phyloP scores from a whole-genome alignment of 495 filamentous ascomycete genomes.

The Aspergillus hancockii region DNA sequence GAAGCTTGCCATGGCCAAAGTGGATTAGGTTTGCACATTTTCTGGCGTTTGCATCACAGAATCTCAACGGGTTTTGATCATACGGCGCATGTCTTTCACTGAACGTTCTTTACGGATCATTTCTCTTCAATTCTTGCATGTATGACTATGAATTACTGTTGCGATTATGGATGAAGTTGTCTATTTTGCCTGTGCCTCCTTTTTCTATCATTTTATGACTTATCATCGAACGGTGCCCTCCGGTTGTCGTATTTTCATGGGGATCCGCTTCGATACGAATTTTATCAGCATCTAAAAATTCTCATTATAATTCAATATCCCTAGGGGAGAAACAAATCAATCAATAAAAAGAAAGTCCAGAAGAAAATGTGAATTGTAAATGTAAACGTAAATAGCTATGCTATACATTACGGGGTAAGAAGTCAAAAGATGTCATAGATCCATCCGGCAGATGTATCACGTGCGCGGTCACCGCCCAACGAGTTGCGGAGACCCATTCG shows the following conservation, averaged over 20 bases:
- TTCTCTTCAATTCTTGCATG: conserved; percentile 7
- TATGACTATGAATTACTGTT: conserved; percentile 17
- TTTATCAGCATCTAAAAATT: not conserved
- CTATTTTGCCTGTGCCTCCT: not conserved
- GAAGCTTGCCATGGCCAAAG: conserved; percentile 63
- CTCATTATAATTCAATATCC: not conserved
- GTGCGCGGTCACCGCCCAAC: not conserved
- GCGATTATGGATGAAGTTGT: conserved; percentile 6
- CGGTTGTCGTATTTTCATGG: not conserved
- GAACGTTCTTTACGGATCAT: not conserved
- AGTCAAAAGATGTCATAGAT: not conserved
- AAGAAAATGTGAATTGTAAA: no score
- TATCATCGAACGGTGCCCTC: not conserved
- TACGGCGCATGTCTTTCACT: conserved; percentile 3
- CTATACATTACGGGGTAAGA: not conserved
- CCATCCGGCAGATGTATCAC: no score
- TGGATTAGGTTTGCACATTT: conserved; percentile 50
- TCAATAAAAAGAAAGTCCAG: no score
- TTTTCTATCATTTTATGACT: not conserved
- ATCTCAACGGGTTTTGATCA: not conserved
- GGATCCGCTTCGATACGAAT: not conserved
- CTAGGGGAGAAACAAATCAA: not conserved
- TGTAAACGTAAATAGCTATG: no score
- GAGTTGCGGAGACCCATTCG: not conserved
- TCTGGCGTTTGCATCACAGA: not conserved